Percentiles rank a stretch among this genome's conserved stretches.
phyloP scores from a whole-genome alignment of 768 basidiomycete genomes.

The Collybia nuda region DNA sequence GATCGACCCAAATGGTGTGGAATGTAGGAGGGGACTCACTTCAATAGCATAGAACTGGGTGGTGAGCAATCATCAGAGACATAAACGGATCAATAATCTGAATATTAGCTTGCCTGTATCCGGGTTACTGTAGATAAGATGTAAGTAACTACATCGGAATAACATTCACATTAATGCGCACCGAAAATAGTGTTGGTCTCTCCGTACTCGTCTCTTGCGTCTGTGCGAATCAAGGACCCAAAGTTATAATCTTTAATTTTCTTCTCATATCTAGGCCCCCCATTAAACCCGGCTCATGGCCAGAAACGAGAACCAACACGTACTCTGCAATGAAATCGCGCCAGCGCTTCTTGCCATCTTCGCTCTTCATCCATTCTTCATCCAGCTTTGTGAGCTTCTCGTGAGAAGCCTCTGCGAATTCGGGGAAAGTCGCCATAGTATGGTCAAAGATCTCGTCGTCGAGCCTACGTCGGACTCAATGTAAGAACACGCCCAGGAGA shows the following conservation, averaged over 20 bases:
- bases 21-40: constrained; percentile 34
- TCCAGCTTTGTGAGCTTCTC: constrained; percentile 59
- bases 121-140: constrained; percentile 49
- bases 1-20: not conserved
- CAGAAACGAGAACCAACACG: constrained; percentile 9
- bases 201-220: constrained; percentile 78
- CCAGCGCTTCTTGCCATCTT: constrained; percentile 88
- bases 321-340: constrained; percentile 80
- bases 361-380: constrained; percentile 92
- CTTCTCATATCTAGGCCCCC: constrained; percentile 69
- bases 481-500: constrained; percentile 15
- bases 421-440: constrained; percentile 78
- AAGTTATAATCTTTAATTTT: constrained; percentile 95
- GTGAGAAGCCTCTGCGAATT: constrained; percentile 53
- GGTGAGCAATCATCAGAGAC: not conserved
- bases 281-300: not conserved
- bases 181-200: constrained; percentile 96
- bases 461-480: constrained; percentile 39
- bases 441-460: constrained; percentile 93
- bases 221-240: constrained; percentile 87
- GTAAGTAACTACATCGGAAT: constrained; percentile 2
- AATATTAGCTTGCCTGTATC: constrained; percentile 52
- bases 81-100: not conserved
- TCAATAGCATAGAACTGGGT: constrained; percentile 89
- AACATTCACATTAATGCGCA: constrained; percentile 28